Percentiles rank a stretch among this genome's conserved stretches.
Conservation (phyloP, 805 yeast species). For the Pichia nanzhaoensis region DNA sequence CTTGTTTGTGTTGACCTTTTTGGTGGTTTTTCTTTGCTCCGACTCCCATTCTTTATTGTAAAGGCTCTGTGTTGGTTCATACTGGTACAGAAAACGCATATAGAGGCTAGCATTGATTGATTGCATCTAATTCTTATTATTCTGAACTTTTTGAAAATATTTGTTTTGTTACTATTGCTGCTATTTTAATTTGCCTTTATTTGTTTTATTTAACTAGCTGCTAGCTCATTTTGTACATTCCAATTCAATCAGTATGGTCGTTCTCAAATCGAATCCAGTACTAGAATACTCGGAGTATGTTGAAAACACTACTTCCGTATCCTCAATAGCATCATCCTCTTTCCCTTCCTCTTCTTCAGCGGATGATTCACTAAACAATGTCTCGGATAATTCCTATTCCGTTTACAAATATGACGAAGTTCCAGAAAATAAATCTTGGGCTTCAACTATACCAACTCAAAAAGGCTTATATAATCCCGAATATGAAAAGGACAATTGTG, state of each 20-base stretch:
- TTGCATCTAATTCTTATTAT: neutral
- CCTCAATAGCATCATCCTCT: neutral
- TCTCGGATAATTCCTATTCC: constrained; percentile 25
- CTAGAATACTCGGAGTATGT: constrained; percentile 20
- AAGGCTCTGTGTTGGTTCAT: too few species aligned
- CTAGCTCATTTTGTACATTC: too few species aligned
- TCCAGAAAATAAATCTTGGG: constrained; percentile 85
- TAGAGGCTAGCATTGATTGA: too few species aligned
- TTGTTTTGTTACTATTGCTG: neutral
- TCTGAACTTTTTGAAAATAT: neutral
- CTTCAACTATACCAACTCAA: constrained; percentile 74
- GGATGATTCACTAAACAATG: neutral
- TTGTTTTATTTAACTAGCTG: too few species aligned
- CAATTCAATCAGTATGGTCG: constrained; percentile 15
- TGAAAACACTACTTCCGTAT: neutral
- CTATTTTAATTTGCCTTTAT: too few species aligned
- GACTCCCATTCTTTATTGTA: too few species aligned
- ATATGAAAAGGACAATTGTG: constrained; percentile 94
- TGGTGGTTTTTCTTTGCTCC: too few species aligned
- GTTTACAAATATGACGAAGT: constrained; percentile 67
- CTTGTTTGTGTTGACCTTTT: too few species aligned
- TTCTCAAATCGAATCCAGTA: constrained; percentile 25
- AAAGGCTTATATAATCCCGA: constrained; percentile 94
- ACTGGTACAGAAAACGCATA: too few species aligned
- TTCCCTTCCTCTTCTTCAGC: neutral